Conservation (phyloP, 1,284 basidiomycete species). For the Boletus sp. region DNA sequence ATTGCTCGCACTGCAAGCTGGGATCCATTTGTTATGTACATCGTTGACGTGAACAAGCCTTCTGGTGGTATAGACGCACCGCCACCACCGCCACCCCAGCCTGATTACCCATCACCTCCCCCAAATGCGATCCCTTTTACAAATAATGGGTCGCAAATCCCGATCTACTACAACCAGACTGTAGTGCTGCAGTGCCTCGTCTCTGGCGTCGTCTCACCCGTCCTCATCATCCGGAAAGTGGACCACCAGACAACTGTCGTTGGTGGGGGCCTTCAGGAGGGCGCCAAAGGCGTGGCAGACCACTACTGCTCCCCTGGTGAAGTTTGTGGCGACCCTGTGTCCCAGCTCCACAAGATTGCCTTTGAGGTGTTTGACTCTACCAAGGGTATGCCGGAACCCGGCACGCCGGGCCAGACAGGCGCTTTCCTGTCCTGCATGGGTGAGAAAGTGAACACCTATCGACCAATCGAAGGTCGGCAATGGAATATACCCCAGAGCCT, state of each 20-base stretch:
- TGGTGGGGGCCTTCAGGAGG: conserved; percentile 81
- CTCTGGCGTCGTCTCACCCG: conserved; percentile 90
- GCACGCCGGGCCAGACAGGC: conserved; percentile 71
- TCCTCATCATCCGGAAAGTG: conserved; percentile 91
- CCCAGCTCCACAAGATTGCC: conserved; percentile 93
- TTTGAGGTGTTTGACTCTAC: conserved; percentile 81
- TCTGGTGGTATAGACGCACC: conserved; percentile 71
- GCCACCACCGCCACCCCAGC: conserved; percentile 73
- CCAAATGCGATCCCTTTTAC: conserved; percentile 84
- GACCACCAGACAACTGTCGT: conserved; percentile 89
- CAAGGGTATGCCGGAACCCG: conserved; percentile 66
- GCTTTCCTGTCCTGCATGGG: conserved; percentile 85
- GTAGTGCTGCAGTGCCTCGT: conserved; percentile 93
- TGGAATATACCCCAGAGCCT: conserved; percentile 53
- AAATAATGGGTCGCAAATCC: conserved; percentile 73
- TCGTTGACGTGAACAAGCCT: conserved; percentile 82
- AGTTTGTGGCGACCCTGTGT: conserved; percentile 90
- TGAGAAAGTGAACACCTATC: conserved; percentile 85
- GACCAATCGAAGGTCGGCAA: conserved; percentile 77
- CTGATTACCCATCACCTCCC: conserved; percentile 86
- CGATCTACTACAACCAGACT: conserved; percentile 95
- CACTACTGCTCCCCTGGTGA: conserved; percentile 81
- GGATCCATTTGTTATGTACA: conserved; percentile 97
- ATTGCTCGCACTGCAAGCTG: conserved; percentile 83
- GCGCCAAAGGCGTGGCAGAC: conserved; percentile 79